Base-by-base conservation (phyloP, 345 rosid genomes). In the Lepidium sativum region DNA sequence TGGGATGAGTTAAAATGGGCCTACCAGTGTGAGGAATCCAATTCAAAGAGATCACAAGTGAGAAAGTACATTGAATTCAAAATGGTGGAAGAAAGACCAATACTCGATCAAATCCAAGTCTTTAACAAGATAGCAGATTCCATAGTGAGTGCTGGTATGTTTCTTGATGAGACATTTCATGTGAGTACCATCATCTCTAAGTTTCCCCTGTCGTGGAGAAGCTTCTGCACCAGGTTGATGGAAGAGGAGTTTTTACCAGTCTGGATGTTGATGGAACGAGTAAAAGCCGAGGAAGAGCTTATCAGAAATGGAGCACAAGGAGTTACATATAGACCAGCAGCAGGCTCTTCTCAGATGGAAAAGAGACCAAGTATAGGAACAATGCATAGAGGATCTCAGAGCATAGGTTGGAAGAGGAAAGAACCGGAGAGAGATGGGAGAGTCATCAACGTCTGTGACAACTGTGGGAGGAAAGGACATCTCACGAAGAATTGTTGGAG, bases 151-250 rank as follows among this genome's bases (percentile, higher is more conserved):
- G 71, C 86, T 13, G 96, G 96, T 65, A 80, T 82, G 62, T 54
- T 68, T 45, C 38, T 89, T 56, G 86, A 81, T 12, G 94, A 92
- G 77, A 81, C 75, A 38, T 92, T 92, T 72, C 97, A 89, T 67
- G 88, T 85, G 54, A 78, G 81, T 54, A 68, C 79, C 63, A 75
- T 92, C 64, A 69, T 92, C 20, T 81, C 88, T 49, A 92, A 92
- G 84, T 83, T 92, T 48, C 96, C 94, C 1, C 77, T 76, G 13
- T 87, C 97, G 42, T 89, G 98, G 98, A 82, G 84, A 77, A 82
- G 81, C 53, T 82, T 89, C 56, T 65, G 85, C 77, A 40, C 70
- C 37, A 83, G 76, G 79, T 65, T 80, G 72, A 78, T 81, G 86
- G 81, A 56, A 4, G 73, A 58, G 62, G 89, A 87, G 71, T 51